Evolutionary conservation across 768 basidiomycete genomes (phyloP).

Genomic region (Trametes maxima): DNA sequence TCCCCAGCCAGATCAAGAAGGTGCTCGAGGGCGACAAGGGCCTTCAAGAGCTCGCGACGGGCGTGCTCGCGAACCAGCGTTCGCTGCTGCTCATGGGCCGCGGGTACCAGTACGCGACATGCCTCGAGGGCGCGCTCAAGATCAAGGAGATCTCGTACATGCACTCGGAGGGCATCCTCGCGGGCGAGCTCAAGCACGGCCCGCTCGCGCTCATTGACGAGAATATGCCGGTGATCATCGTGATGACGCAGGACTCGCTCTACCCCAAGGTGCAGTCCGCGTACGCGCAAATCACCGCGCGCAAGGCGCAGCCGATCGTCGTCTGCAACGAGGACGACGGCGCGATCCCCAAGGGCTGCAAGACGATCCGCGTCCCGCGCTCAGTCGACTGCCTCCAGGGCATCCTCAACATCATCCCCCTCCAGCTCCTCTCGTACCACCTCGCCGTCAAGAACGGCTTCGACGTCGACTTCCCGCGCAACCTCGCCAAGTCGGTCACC

Average conservation of each 20-base stretch:
- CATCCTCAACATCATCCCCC: constrained; percentile 92
- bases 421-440: constrained; percentile 96
- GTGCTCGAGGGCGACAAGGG: constrained; percentile 78
- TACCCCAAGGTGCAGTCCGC: constrained; percentile 99
- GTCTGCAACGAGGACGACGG: constrained; percentile 94
- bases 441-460: constrained; percentile 94
- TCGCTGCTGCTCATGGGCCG: constrained; percentile 95
- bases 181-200: constrained; percentile 98
- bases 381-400: constrained; percentile 96
- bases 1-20: constrained; percentile 86
- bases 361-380: constrained; percentile 92
- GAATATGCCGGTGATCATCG: constrained; percentile 98
- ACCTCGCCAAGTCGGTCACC: constrained; percentile 58
- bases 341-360: constrained; percentile 68
- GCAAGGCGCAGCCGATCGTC: constrained; percentile 94
- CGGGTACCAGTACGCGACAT: constrained; percentile 99
- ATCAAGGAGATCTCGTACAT: constrained; percentile 99
- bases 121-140: constrained; percentile 97
- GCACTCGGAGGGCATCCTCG: constrained; percentile 88
- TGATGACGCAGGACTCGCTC: constrained; percentile 98
- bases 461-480: constrained; percentile 98
- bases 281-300: constrained; percentile 94
- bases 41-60: constrained; percentile 83
- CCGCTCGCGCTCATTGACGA: constrained; percentile 98
- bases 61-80: constrained; percentile 74